Conservation (phyloP, 257 asterid genomes). For the Hygrophila difformis region DNA sequence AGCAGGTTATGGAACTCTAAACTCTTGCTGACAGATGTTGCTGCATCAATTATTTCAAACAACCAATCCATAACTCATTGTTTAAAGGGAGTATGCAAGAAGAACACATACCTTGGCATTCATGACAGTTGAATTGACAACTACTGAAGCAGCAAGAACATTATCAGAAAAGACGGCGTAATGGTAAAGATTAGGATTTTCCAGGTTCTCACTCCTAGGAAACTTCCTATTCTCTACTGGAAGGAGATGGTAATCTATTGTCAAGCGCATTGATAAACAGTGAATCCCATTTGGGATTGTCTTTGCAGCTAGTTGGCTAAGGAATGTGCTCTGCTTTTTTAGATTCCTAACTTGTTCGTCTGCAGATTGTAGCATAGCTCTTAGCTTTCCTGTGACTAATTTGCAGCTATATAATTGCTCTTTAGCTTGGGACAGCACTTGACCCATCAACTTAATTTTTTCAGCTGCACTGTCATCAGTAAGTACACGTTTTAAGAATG, state of each 20-base stretch:
- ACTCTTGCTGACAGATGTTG: no score
- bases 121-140: conserved; percentile 79
- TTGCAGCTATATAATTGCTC: conserved; percentile 89
- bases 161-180: conserved; percentile 96
- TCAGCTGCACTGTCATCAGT: conserved; percentile 60
- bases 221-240: conserved; percentile 77
- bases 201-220: conserved; percentile 74
- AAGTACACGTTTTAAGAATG: conserved; percentile 16
- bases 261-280: conserved; percentile 85
- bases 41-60: neutral
- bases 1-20: no score
- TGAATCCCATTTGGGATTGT: conserved; percentile 96
- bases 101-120: conserved; percentile 68
- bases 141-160: conserved; percentile 97
- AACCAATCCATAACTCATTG: neutral
- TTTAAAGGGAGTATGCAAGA: neutral
- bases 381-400: conserved; percentile 81
- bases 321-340: conserved; percentile 97
- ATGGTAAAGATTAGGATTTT: conserved; percentile 78
- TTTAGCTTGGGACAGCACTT: conserved; percentile 76
- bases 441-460: conserved; percentile 85
- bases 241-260: conserved; percentile 86
- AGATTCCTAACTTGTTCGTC: conserved; percentile 96
- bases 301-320: conserved; percentile 95
- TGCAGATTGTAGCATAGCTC: conserved; percentile 97